A percentile compares a stretch with the other conserved stretches of the same genome.
phyloP scores from a whole-genome alignment of 768 basidiomycete species.

The Astraeus odoratus region DNA sequence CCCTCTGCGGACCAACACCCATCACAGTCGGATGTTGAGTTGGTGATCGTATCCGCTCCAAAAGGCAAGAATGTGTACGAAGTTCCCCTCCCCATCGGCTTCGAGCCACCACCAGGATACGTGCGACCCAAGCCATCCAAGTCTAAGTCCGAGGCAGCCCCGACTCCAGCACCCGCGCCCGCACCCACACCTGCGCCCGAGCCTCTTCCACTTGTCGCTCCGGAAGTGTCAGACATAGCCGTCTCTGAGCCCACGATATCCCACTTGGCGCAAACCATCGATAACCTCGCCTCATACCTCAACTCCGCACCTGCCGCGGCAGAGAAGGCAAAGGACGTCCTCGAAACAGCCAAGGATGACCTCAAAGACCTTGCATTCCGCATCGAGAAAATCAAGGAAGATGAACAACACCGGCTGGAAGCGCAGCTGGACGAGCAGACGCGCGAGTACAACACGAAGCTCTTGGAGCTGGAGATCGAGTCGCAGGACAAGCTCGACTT shows the following conservation, averaged over 20 bases:
- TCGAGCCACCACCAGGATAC: slow-evolving; percentile 91
- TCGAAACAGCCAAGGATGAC: slow-evolving; percentile 77
- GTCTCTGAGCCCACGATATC: slow-evolving; percentile 87
- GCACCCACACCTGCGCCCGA: slow-evolving; percentile 17
- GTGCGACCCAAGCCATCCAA: slow-evolving; percentile 52
- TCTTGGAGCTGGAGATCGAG: slow-evolving; percentile 80
- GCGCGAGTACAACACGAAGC: slow-evolving; percentile 71
- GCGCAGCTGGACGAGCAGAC: slow-evolving; percentile 73
- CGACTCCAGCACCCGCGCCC: slow-evolving; percentile 24
- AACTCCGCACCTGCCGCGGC: slow-evolving; percentile 64
- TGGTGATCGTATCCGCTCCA: slow-evolving; percentile 19
- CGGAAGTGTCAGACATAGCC: slow-evolving; percentile 63
- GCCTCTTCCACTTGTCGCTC: slow-evolving; percentile 73
- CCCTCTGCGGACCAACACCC: slow-evolving; percentile 20
- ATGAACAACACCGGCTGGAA: slow-evolving; percentile 65
- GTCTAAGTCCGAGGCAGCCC: slow-evolving; percentile 25
- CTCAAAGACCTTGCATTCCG: slow-evolving; percentile 70
- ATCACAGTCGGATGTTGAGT: slow-evolving; percentile 16
- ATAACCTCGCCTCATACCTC: slow-evolving; percentile 81
- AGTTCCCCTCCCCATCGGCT: slow-evolving; percentile 81
- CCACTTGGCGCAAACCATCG: slow-evolving; percentile 89
- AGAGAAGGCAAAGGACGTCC: slow-evolving; percentile 61
- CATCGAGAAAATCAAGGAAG: slow-evolving; percentile 72
- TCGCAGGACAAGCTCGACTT: slow-evolving; percentile 78
- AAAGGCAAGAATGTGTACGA: slow-evolving; percentile 42